Conservation (phyloP, 23 red algal genomes). For the Gracilaria vermiculophylla region DNA sequence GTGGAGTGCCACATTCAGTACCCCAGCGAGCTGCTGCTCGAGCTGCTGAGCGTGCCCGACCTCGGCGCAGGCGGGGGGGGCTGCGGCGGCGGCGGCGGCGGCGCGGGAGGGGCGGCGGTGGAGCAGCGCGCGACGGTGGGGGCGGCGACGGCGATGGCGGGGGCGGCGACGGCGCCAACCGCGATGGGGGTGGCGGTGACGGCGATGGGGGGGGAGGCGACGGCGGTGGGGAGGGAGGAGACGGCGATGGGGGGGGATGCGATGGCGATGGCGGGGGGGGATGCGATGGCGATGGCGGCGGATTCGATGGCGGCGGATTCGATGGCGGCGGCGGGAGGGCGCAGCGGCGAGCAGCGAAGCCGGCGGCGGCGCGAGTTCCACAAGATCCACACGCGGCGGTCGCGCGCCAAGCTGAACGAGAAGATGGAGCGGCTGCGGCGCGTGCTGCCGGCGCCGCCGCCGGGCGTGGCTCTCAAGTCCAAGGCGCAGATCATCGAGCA, state of each 20-base stretch:
- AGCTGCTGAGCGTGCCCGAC: background rate
- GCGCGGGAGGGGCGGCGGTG: background rate
- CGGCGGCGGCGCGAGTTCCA: constrained; percentile 37
- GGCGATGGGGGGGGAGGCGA: background rate
- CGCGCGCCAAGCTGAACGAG: constrained; percentile 67
- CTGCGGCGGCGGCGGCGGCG: background rate
- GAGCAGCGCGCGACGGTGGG: too few relatives aligned
- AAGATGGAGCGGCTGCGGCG: constrained; percentile 52
- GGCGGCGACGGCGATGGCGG: background rate
- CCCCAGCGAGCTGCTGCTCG: constrained; percentile 13
- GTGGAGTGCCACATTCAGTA: background rate
- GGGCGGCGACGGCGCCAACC: background rate
- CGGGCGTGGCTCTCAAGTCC: constrained; percentile 41
- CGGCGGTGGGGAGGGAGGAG: background rate
- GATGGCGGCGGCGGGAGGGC: background rate
- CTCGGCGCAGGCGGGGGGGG: background rate
- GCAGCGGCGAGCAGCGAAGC: background rate
- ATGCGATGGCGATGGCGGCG: background rate
- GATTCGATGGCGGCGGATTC: background rate
- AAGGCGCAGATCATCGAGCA: constrained; percentile 74
- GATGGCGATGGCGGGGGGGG: background rate
- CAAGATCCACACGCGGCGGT: constrained; percentile 71
- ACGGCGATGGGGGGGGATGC: too few relatives aligned
- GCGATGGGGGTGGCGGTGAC: background rate
- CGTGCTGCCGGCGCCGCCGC: constrained; percentile 49